Conservation (phyloP, 306 rosid species). For the Acacia crassicarpa region DNA sequence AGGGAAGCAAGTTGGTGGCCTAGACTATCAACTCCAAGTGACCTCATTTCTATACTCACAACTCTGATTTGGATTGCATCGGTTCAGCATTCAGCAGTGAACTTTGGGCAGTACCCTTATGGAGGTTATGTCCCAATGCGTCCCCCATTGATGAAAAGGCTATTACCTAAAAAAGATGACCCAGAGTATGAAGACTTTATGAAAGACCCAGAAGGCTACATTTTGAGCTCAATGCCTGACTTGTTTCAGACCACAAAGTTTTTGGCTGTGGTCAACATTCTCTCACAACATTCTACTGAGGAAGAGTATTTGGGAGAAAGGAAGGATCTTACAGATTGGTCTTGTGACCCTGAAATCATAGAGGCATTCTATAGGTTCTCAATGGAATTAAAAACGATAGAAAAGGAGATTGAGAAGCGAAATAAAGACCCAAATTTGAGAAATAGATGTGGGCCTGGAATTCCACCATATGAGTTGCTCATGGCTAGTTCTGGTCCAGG, state of each 20-base stretch:
- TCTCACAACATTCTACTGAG: neutral
- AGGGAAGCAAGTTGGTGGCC: slow-evolving; percentile 82
- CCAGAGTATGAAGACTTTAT: neutral
- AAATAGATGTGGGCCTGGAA: slow-evolving; percentile 44
- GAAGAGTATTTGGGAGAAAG: neutral
- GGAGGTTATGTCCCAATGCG: neutral
- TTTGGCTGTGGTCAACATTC: neutral
- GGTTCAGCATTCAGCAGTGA: slow-evolving; percentile 45
- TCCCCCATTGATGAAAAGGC: slow-evolving; percentile 67
- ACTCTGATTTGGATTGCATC: slow-evolving; percentile 37
- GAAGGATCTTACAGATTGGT: neutral
- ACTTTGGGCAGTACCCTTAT: slow-evolving; percentile 32
- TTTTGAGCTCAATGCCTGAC: neutral
- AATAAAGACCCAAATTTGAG: slow-evolving; percentile 31
- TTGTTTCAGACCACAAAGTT: neutral
- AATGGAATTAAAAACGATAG: slow-evolving; percentile 36
- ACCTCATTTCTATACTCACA: slow-evolving; percentile 35
- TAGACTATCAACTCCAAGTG: slow-evolving; percentile 23
- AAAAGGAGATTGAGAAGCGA: slow-evolving; percentile 39
- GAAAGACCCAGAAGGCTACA: neutral
- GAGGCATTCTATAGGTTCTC: slow-evolving; percentile 42
- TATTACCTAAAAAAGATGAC: slow-evolving; percentile 55
- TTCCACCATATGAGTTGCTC: slow-evolving; percentile 44
- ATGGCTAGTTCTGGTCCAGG: slow-evolving; percentile 40
- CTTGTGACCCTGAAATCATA: neutral